Conservation (phyloP, 1,284 basidiomycete genomes). For the Trichosporon sp. region DNA sequence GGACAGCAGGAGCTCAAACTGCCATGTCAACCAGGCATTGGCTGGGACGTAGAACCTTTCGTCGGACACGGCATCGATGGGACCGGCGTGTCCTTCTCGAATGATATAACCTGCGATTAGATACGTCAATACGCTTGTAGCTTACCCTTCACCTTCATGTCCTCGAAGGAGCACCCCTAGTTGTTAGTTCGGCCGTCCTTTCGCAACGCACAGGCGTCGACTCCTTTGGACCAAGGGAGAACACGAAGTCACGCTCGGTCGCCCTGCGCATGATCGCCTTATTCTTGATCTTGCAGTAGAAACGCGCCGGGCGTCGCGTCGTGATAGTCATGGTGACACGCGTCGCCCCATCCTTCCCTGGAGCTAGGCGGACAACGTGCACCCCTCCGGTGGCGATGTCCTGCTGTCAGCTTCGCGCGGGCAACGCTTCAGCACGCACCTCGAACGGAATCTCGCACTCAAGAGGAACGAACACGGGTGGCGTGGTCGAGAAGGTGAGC, state of each 20-base stretch:
- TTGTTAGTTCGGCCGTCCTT: not conserved
- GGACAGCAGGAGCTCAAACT: slow-evolving; percentile 18
- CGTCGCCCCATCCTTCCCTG: not conserved
- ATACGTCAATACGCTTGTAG: not conserved
- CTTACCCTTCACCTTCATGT: slow-evolving; percentile 18
- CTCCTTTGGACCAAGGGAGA: slow-evolving; percentile 8
- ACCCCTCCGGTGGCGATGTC: slow-evolving; percentile 21
- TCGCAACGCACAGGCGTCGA: slow-evolving; percentile 9
- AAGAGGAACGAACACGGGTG: slow-evolving; percentile 19
- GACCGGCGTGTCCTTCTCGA: slow-evolving; percentile 22
- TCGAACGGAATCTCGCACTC: slow-evolving; percentile 22
- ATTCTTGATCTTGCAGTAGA: slow-evolving; percentile 14
- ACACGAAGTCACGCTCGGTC: slow-evolving; percentile 27
- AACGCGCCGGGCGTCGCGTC: slow-evolving; percentile 20
- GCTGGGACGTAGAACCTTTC: slow-evolving; percentile 13
- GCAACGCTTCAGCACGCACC: not conserved
- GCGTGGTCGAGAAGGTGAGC: not conserved
- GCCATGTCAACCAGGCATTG: slow-evolving; percentile 21
- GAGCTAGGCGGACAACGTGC: not conserved
- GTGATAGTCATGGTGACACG: slow-evolving; percentile 18
- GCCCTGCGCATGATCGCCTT: slow-evolving; percentile 11
- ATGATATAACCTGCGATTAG: slow-evolving; percentile 17
- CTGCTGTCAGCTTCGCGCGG: not conserved
- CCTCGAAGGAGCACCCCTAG: slow-evolving; percentile 13
- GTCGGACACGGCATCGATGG: slow-evolving; percentile 11